Base-by-base conservation (phyloP, 176 grass and related monocot genomes). In the Urochloa ruziziensis region DNA sequence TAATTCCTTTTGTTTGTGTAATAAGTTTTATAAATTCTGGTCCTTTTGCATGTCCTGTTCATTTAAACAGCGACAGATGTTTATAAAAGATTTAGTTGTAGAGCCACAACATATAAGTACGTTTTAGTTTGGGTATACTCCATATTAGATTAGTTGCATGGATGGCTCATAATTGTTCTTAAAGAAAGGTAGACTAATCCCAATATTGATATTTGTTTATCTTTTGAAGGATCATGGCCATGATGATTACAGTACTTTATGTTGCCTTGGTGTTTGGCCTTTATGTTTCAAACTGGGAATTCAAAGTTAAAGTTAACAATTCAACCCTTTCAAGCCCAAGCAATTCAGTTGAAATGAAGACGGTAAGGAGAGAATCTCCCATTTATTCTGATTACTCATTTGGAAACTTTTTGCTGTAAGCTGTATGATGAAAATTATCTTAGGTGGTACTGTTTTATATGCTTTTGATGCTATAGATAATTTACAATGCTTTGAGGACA, bases 271-370 rank as follows among this genome's bases (percentile, higher is more conserved):
- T 95, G 51, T 86, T 90, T 37, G 96, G 93, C 56, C 89, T 98
- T 35, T 94, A 91, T 86, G 93, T 95, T 84, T 70, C 93, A 37
- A 88, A 86, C 62, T 98, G 93, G 96, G 89, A 95, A 77, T 95
- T 98, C 77, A 53, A 91, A 90, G 75, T 84, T 87, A 80, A 92
- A 90, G 80, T 69, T 79, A 85, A 79, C 14, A 93, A 87, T 89
- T 87, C 85, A 70, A 70, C 85, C 28, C 62, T 88, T 77, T 82
- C 84, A 75, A 58, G 28, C 62, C 39, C 81, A 82, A 76, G 34
- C 61, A 80, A 86, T 77, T 36, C 30, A 73, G 62, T 84, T 62
- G 66, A 83, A 73, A 73, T 64, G 46, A 81, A 94, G 73, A 83
- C 48, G 79, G 96, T 92, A 93, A 84, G 91, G 71, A 37, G n/a